phyloP scores from a whole-genome alignment of 106 monocot species.

The Dendrobium officinale region DNA sequence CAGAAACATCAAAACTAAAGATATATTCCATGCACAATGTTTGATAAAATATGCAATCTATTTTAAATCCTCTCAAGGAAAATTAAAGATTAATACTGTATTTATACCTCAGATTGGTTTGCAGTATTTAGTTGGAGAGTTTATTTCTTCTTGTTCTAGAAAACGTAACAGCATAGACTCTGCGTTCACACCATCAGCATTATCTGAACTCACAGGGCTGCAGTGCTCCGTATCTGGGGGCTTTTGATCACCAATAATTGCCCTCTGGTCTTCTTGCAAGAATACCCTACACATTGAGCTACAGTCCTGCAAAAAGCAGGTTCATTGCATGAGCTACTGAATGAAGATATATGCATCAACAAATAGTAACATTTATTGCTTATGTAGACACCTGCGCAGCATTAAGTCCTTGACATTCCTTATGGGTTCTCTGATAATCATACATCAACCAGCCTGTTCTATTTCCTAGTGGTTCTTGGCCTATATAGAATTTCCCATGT shows the following conservation, averaged over 20 bases:
- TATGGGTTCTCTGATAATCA: constrained; percentile 27
- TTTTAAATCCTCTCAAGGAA: no score
- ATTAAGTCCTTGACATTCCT: constrained; percentile 2
- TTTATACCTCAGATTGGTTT: not conserved
- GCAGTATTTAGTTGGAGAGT: not conserved
- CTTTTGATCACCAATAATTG: constrained; percentile 5
- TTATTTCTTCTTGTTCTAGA: no score
- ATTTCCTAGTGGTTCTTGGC: constrained; percentile 24
- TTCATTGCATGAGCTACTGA: not conserved
- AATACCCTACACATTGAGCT: constrained; percentile 28
- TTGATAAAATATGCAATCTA: no score
- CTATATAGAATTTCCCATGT: constrained; percentile 22
- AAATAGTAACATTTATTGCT: not conserved
- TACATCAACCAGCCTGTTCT: constrained; percentile 39
- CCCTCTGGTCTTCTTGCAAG: constrained; percentile 9
- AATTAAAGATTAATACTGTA: no score
- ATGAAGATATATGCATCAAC: not conserved
- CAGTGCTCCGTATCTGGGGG: not conserved
- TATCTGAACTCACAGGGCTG: constrained; percentile 2
- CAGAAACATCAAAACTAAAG: no score
- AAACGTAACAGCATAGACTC: no score
- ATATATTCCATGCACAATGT: no score
- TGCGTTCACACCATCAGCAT: not conserved
- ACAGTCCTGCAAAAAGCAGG: constrained; percentile 8
- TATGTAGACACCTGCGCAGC: constrained; percentile 11